Evolutionary conservation across 768 basidiomycete genomes (phyloP), one percentile per base, ranked within the genome.

Genomic region (Daedaleopsis nitida): DNA sequence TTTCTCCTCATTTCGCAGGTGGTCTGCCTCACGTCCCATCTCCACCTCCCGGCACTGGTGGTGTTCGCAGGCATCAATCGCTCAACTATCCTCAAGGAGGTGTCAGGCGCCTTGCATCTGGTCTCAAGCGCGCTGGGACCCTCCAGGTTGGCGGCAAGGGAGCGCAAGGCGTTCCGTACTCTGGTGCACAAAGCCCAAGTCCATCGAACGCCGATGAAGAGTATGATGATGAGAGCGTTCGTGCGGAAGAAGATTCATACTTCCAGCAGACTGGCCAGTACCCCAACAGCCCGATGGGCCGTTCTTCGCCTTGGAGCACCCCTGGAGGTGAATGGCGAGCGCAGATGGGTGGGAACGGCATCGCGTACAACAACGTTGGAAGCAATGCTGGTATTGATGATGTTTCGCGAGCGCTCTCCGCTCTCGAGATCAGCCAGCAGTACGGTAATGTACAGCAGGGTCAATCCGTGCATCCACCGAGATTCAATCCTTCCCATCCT

Each of bases 11-110:
- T 60, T 88, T 85, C 67, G 74, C 74, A 23, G 64, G 66, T 13
- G 71, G 76, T 19, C 69, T 79, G 19, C 74, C 78, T 34, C 76
- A 82, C 65, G 79, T 79, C 44, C 86, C 89, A 0, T 91, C 88
- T 3, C 89, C 89, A 11, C 89, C 65, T 34, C 55, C 68, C 23
- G 60, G 83, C n/a, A 82, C 75, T 48, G 83, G 88, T 0, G 83
- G 82, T 51, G 90, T 94, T 27, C 87, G 92, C 43, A 81, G 92
- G 59, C 90, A 93, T 72, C 87, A 88, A 59, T 91, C 88, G 58
- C 81, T 94, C 52, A 94, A 88, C 24, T 86, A 90, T 65, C 86
- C 88, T 32, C 81, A 85, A 17, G 80, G 78, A n/a, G 78, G 80
- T 14, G 68, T 71, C 32, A 81, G 85, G 55, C 77, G 77, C 50